Evolutionary conservation across 306 rosid genomes (phyloP).

Genomic region (Cajanus cajan): DNA sequence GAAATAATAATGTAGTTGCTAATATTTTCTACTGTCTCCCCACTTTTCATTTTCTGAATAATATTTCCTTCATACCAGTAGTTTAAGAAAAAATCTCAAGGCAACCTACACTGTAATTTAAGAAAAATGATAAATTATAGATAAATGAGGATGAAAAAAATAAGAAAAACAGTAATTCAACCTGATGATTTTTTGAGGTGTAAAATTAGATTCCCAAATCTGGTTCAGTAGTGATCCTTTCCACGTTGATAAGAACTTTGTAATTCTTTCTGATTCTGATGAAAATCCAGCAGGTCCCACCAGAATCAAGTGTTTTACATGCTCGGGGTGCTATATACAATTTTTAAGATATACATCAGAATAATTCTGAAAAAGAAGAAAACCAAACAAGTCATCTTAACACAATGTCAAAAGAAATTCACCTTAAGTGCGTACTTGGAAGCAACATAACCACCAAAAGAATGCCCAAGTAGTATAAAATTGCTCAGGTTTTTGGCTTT

Average conservation of each 20-base stretch:
- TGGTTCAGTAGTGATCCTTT: conserved; percentile 80
- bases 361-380: conserved; percentile 1
- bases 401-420: conserved; percentile 27
- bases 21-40: background rate
- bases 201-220: conserved; percentile 96
- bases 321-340: conserved; percentile 86
- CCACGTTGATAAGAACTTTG: conserved; percentile 77
- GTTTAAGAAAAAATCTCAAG: conserved; percentile 7
- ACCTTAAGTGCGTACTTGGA: conserved; percentile 95
- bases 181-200: conserved; percentile 84
- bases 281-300: conserved; percentile 90
- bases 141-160: background rate
- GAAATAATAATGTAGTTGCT: background rate
- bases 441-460: conserved; percentile 97
- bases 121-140: background rate
- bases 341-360: conserved; percentile 35
- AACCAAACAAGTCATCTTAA: conserved; percentile 11
- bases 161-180: conserved; percentile 11
- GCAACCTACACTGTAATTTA: background rate
- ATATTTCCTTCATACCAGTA: background rate
- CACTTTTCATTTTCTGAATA: background rate
- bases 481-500: conserved; percentile 86
- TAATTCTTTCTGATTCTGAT: conserved; percentile 63
- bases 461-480: conserved; percentile 91
- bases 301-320: conserved; percentile 78